A percentile compares a stretch with the other conserved stretches of the same genome.
Evolutionary conservation across 306 rosid genomes (phyloP).

Genomic region (Sphenostylis stenocarpa): DNA sequence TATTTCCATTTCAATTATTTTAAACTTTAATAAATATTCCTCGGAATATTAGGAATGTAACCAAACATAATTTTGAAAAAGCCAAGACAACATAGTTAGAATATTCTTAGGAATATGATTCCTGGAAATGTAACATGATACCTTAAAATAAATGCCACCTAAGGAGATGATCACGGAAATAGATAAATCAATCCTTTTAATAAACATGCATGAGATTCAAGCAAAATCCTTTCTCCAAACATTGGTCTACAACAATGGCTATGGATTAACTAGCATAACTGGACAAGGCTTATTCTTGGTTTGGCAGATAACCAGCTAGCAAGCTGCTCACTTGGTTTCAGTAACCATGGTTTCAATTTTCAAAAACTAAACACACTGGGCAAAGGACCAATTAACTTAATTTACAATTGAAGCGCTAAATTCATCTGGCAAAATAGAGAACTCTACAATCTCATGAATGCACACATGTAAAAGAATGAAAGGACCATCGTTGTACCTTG

Average conservation of each 20-base stretch:
- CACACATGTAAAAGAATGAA: slow-evolving; percentile 19
- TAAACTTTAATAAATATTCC: neutral
- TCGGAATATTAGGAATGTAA: neutral
- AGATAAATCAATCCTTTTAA: neutral
- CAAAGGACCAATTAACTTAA: neutral
- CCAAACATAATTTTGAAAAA: neutral
- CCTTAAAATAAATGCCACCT: neutral
- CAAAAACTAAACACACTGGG: slow-evolving; percentile 4
- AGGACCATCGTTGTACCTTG: slow-evolving; percentile 52
- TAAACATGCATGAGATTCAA: neutral
- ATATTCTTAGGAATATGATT: neutral
- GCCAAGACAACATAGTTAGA: neutral
- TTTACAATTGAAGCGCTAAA: neutral
- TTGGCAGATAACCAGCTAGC: slow-evolving; percentile 18
- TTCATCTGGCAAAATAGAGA: slow-evolving; percentile 1
- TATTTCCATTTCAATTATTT: no score
- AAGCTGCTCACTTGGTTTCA: neutral
- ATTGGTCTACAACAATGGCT: neutral
- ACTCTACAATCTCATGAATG: slow-evolving; percentile 23
- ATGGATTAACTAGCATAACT: neutral
- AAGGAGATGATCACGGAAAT: neutral
- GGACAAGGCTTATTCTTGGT: neutral
- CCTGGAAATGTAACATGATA: no score
- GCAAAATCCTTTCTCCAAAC: neutral
- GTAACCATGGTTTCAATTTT: slow-evolving; percentile 11